Percentiles rank a stretch among this genome's conserved stretches.
phyloP scores from a whole-genome alignment of 208 protist genomes.

The Herpetomonas tarakana region DNA sequence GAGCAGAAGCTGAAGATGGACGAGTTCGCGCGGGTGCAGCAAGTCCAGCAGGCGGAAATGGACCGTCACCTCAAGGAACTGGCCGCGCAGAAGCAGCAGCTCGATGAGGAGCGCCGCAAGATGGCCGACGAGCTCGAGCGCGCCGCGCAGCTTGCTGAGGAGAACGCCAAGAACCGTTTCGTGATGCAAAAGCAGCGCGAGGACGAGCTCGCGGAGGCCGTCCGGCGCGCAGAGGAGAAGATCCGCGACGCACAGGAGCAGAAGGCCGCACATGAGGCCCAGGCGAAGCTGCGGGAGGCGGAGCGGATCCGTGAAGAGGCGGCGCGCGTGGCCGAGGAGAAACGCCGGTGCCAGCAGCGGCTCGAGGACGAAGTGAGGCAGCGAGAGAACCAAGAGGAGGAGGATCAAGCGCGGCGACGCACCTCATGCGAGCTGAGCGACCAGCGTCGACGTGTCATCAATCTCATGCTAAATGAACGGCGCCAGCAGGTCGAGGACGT shows the following conservation, averaged over 20 bases:
- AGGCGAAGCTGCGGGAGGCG: conserved; percentile 29
- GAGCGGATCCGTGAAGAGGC: conserved; percentile 42
- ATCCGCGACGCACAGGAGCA: conserved; percentile 57
- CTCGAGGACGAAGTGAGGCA: conserved; percentile 37
- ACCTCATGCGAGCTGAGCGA: conserved; percentile 55
- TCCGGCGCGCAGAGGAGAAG: conserved; percentile 62
- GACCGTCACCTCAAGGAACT: conserved; percentile 74
- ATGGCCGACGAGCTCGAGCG: conserved; percentile 55
- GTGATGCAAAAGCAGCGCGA: conserved; percentile 53
- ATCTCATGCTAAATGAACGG: conserved; percentile 57
- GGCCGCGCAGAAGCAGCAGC: conserved; percentile 55
- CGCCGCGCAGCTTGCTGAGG: conserved; percentile 34
- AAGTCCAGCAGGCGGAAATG: conserved; percentile 68
- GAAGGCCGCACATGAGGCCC: conserved; percentile 33
- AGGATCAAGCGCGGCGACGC: conserved; percentile 41
- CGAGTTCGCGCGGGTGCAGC: conserved; percentile 58
- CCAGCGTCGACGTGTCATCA: conserved; percentile 59
- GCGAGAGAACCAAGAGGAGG: conserved; percentile 35
- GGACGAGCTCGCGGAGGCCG: conserved; percentile 49
- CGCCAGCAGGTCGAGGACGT: conserved; percentile 67
- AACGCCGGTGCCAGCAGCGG: conserved; percentile 22
- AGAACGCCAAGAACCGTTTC: conserved; percentile 38
- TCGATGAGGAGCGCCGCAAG: conserved; percentile 57
- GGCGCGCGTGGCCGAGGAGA: conserved; percentile 34
- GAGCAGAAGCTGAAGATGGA: conserved; percentile 45